phyloP scores from a whole-genome alignment of 306 rosid genomes.

The Bauhinia variegata region DNA sequence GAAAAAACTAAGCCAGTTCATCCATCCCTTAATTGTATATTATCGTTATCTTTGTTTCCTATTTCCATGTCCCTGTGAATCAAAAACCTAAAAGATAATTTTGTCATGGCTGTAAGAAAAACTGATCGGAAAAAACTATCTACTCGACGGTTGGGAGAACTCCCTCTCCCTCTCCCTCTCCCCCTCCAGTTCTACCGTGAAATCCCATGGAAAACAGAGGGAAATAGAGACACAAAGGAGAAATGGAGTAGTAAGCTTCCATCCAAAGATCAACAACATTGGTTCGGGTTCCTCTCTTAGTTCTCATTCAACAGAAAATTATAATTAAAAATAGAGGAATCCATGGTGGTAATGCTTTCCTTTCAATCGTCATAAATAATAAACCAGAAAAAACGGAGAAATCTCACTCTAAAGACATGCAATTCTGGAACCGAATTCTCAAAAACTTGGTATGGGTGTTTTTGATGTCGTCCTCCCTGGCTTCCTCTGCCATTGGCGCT shows the following conservation, averaged over 20 bases:
- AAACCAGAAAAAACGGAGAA: not conserved
- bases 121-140: constrained; percentile 6
- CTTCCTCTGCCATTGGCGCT: constrained; percentile 5
- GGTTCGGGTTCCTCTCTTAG: constrained; percentile 1
- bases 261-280: not conserved
- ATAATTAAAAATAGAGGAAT: not conserved
- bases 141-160: not conserved
- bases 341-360: not conserved
- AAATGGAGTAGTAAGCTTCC: not conserved
- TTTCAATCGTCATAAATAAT: not conserved
- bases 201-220: not conserved
- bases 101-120: constrained; percentile 7
- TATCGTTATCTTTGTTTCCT: not conserved
- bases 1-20: constrained; percentile 28
- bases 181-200: not conserved
- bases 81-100: not conserved
- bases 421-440: not conserved
- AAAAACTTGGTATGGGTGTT: constrained; percentile 1
- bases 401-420: constrained; percentile 34
- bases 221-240: not conserved
- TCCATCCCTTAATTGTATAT: not conserved
- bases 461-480: constrained; percentile 16
- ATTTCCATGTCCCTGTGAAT: not conserved
- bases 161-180: not conserved
- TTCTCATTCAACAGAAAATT: not conserved